These are phyloP conservation scores for Sporobolus alterniflorus DNA, from an alignment of 202 grass and related monocot genomes.

Conservation along the genomic window DNA sequence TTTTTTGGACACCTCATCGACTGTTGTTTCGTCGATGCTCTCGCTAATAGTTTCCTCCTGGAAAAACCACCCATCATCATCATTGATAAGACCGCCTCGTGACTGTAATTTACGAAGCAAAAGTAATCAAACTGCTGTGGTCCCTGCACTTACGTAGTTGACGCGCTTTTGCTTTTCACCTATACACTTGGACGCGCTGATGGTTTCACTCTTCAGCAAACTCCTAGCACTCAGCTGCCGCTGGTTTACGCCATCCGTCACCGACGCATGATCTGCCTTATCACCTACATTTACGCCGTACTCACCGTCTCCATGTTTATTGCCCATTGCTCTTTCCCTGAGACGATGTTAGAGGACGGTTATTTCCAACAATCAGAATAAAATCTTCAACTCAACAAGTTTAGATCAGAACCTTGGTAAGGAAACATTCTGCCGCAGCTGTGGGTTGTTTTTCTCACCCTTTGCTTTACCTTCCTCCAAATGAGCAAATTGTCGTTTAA, in stretches of 20 bases:
- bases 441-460: slow-evolving; percentile 73
- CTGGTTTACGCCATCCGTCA: slow-evolving; percentile 71
- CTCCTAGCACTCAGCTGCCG: slow-evolving; percentile 70
- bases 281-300: slow-evolving; percentile 50
- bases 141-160: slow-evolving; percentile 67
- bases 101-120: neutral
- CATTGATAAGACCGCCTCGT: slow-evolving; percentile 10
- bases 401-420: slow-evolving; percentile 69
- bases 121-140: slow-evolving; percentile 7
- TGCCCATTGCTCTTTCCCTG: slow-evolving; percentile 85
- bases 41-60: slow-evolving; percentile 54
- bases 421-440: slow-evolving; percentile 84
- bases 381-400: slow-evolving; percentile 6
- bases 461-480: slow-evolving; percentile 87
- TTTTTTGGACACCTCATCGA: slow-evolving; percentile 51
- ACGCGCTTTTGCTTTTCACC: slow-evolving; percentile 75
- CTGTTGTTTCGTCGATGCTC: slow-evolving; percentile 42
- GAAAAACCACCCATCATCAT: neutral
- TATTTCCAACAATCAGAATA: slow-evolving; percentile 20
- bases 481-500: slow-evolving; percentile 97
- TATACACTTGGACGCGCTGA: slow-evolving; percentile 97
- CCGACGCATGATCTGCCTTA: slow-evolving; percentile 57
- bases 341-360: slow-evolving; percentile 26
- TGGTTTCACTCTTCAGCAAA: slow-evolving; percentile 97
- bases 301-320: slow-evolving; percentile 61